Conservation (phyloP, 257 asterid genomes). For the Solanum clarkiae region DNA sequence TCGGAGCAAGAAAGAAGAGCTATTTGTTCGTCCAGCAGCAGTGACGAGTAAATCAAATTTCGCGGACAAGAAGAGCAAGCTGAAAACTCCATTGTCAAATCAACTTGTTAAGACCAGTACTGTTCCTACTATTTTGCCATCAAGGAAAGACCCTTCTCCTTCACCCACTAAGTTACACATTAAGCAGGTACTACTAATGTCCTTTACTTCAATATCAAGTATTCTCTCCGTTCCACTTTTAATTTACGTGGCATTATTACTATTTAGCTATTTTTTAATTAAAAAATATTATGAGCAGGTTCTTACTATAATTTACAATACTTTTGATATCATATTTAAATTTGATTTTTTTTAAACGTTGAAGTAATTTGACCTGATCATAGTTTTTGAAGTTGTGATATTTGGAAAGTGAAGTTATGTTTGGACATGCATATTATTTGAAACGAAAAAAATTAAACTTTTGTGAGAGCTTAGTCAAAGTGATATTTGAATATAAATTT, state of each 20-base stretch:
- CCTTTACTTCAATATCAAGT: background rate
- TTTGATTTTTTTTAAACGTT: too few relatives aligned
- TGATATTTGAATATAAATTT: too few relatives aligned
- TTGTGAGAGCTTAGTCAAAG: background rate
- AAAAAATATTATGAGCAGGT: too few relatives aligned
- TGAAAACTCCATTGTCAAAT: slow-evolving; percentile 35
- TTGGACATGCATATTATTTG: background rate
- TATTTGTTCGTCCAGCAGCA: slow-evolving; percentile 26
- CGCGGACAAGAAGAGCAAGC: slow-evolving; percentile 30
- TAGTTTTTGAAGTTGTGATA: background rate
- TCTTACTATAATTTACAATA: background rate
- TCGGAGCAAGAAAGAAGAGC: slow-evolving; percentile 41
- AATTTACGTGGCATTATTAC: background rate
- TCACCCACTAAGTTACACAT: slow-evolving; percentile 42
- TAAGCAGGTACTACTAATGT: slow-evolving; percentile 38
- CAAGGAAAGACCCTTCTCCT: slow-evolving; percentile 50
- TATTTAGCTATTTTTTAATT: background rate
- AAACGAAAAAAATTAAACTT: background rate
- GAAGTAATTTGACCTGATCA: too few relatives aligned
- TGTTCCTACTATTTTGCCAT: slow-evolving; percentile 48
- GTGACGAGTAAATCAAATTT: slow-evolving; percentile 16
- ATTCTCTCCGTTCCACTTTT: background rate
- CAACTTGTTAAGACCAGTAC: slow-evolving; percentile 23
- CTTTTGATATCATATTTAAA: background rate
- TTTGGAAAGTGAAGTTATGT: too few relatives aligned